Evolutionary conservation across 2,329 filamentous ascomycete genomes (phyloP), one percentile per base, ranked within the genome.

Genomic region (Stylonectria norvegica): DNA sequence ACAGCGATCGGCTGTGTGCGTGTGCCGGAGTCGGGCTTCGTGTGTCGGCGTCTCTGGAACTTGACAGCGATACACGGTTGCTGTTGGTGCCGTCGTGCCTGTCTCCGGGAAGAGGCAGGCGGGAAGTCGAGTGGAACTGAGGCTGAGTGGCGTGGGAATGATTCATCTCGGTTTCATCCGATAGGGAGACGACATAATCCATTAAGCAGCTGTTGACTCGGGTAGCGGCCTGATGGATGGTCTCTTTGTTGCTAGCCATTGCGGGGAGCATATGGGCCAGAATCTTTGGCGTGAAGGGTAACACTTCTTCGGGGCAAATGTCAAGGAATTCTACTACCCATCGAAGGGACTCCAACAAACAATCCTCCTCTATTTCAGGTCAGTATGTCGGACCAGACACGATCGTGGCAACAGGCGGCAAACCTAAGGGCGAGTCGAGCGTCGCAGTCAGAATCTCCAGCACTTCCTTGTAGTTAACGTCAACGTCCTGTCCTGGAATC

Each of bases 251-350:
- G 58, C 90, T 95, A 5, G 91, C 91, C 78, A 98, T 89, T 19
- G 90, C 89, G 12, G 93, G 94, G 19, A 98, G 76, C 40, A 98
- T 85, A 57, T 96, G 88, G 1, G 89, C 89, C 30, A 98, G 70
- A 20, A 98, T 83, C 53, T 89, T 87, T 16, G 94, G 94, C 1
- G 95, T 93, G 62, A 97, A 97, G 4, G 87, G 86, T 29, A 98
- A 75, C 4, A 98, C 94, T 58, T 98, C 93, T 60, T 96, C 93
- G 0, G 93, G 91, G 55, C 90, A 96, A 32, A 98, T 97, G 49
- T 97, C 90, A 53, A 98, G 85, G 61, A 98, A 96, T 44, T 86
- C 86, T 51, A 96, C 89, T 49, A 98, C 89, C 93, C 93, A 98
- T 47, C 89, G 81, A 19, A 98, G 72, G 3, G 90, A 89, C 38